A percentile compares a stretch with the other conserved stretches of the same genome.
Conservation (phyloP, 192 early-diverging fungal genomes). For the Rhizophagus clarus region DNA sequence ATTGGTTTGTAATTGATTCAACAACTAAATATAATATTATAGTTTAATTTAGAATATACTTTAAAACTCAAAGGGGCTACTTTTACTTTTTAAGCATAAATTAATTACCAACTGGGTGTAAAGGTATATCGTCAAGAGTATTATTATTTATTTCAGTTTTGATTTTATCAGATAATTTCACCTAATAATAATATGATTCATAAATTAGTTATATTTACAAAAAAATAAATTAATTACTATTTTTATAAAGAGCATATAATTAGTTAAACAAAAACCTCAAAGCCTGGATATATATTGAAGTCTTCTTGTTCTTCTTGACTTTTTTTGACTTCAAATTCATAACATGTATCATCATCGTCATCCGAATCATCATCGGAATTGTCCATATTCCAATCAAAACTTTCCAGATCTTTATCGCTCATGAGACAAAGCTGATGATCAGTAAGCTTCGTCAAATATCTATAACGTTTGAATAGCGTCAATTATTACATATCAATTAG, state of each 20-base stretch:
- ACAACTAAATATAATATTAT: slow-evolving; percentile 1
- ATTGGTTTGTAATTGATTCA: slow-evolving; percentile 19
- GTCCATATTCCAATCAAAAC: neutral
- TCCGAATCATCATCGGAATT: neutral
- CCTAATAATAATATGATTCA: neutral
- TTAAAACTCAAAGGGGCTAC: neutral
- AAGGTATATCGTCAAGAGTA: neutral
- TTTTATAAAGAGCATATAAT: neutral
- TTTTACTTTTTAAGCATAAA: neutral
- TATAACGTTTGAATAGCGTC: neutral
- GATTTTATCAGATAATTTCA: neutral
- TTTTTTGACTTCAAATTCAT: slow-evolving; percentile 26
- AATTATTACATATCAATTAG: neutral
- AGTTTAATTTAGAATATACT: neutral
- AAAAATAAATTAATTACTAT: neutral
- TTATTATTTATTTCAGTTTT: neutral
- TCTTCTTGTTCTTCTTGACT: slow-evolving; percentile 25
- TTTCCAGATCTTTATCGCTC: slow-evolving; percentile 25
- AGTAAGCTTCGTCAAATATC: slow-evolving; percentile 29
- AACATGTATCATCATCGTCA: neutral
- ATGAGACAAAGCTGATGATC: slow-evolving; percentile 28
- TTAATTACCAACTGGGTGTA: slow-evolving; percentile 4
- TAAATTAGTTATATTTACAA: neutral
- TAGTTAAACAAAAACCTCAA: neutral
- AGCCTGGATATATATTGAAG: slow-evolving; percentile 3